Base-by-base conservation (phyloP, 2,329 filamentous ascomycete genomes). In the Laburnicola sp. region DNA sequence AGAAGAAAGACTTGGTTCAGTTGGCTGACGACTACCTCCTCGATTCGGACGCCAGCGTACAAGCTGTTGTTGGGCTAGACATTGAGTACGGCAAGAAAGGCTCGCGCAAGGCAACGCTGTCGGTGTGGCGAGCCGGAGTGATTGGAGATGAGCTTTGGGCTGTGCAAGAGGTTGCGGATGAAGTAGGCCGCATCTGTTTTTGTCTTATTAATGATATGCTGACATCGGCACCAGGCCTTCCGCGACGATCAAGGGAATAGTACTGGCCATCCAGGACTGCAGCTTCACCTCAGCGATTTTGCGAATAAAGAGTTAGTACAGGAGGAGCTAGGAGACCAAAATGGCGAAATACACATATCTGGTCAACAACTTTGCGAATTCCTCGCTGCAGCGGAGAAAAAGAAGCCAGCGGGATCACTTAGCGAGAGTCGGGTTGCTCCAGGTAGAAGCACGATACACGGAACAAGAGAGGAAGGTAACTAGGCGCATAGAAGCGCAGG, bases 241-340 rank as follows among this genome's bases (percentile, higher is more conserved):
- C 66, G 67, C 32, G 53, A 67, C 32, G 50, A 57, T 2, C 3
- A 60, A 41, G 59, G 59, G 27, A 54, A 60, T 37, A 37, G 51
- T 32, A 44, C 46, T 11, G 25, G 53, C 31, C 39, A 56, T 48
- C 37, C 46, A 28, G 55, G 57, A 25, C 42, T 60, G 8, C 48
- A 28, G 32, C 51, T 60, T 34, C 51, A 23, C 38, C 55, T 60
- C 4, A 56, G 42, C 35, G 50, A 62, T 35, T 59, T 61, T 25
- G 31, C 58, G 25, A 48, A 37, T 39, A 30, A 59, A 48, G 51
- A 59, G 58, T 46, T 60, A 45, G 51, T 40, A 22, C 34, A 51
- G 23, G 23, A 50, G 6, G 46, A 51, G 21, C 27, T 57, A 10
- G 38, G 47, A 26, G 39, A 51, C 32, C 9, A 43, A n/a, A 41